Conservation (phyloP, 1,284 basidiomycete genomes). For the Fomitopsis palustris region DNA sequence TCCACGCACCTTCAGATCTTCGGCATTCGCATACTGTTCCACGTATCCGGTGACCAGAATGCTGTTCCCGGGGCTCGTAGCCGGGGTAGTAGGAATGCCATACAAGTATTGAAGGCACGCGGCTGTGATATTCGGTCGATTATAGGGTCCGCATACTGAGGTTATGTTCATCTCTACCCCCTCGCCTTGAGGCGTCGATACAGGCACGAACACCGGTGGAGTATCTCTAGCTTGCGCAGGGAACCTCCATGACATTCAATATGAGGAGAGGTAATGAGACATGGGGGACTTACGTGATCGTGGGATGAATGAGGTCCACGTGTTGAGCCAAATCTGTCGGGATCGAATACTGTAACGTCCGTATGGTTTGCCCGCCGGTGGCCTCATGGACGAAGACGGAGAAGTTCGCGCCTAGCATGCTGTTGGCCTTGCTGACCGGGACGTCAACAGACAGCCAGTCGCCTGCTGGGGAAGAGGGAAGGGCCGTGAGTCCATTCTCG, state of each 20-base stretch:
- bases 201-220: neutral
- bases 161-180: neutral
- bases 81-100: slow-evolving; percentile 43
- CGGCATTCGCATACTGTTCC: slow-evolving; percentile 46
- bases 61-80: slow-evolving; percentile 39
- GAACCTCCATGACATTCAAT: neutral
- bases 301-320: slow-evolving; percentile 36
- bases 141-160: neutral
- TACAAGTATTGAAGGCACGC: slow-evolving; percentile 52
- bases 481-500: slow-evolving; percentile 29
- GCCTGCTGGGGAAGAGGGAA: slow-evolving; percentile 27
- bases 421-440: slow-evolving; percentile 33
- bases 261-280: slow-evolving; percentile 4
- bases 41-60: slow-evolving; percentile 58
- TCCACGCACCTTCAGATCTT: slow-evolving; percentile 39
- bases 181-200: neutral
- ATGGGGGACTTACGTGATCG: slow-evolving; percentile 19
- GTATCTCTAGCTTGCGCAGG: neutral
- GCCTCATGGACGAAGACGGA: slow-evolving; percentile 30
- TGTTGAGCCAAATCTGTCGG: slow-evolving; percentile 30
- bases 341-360: slow-evolving; percentile 37
- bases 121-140: slow-evolving; percentile 22
- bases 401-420: slow-evolving; percentile 33
- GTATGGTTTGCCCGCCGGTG: slow-evolving; percentile 24
- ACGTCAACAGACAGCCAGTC: slow-evolving; percentile 36